Evolutionary conservation across 345 rosid genomes (phyloP), one percentile per base, ranked within the genome.

Genomic region (Euphorbia lathyris): DNA sequence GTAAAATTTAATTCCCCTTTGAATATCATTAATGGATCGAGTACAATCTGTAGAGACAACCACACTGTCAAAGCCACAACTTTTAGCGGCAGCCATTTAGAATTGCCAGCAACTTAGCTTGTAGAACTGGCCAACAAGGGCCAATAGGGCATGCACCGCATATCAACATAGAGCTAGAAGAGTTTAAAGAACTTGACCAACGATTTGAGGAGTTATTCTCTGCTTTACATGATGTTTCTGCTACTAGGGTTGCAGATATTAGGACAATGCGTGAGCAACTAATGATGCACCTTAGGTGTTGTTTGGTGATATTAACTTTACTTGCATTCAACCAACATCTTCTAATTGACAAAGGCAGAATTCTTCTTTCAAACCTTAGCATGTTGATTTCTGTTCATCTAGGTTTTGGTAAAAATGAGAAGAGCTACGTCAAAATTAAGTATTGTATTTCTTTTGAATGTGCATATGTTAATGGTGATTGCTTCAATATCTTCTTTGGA

Each of bases 211-310:
- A 6, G 52, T 75, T 81, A 0, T 80, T 78, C 73, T 74, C 81
- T 34, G 76, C 74, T 76, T 53, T 82, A 53, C 29, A 9, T 65
- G 71, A 71, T 63, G 67, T 67, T 60, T 51, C 66, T 75, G 23
- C 38, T 7, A n/a, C 27, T 48, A 27, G 30, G 14, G 58, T 30
- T 73, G 51, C 34, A 1, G 27, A 38, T 72, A 29, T 67, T 3
- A 70, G 72, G 72, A 83, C 63, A 20, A 74, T 45, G 32, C 23
- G 78, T 58, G 84, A 74, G 67, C 75, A 75, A 69, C 77, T 81
- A 51, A 40, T 66, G 22, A n/a, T 77, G 57, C 77, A 81, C 23
- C 57, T 80, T 69, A 81, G 87, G 69, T 82, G 90, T 65, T 88
- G 93, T 78, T 2, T 86, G 72, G 83, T 76, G 65, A 63, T 77